phyloP scores from a whole-genome alignment of 2,329 filamentous ascomycete genomes.

The Diaporthe humulicola region DNA sequence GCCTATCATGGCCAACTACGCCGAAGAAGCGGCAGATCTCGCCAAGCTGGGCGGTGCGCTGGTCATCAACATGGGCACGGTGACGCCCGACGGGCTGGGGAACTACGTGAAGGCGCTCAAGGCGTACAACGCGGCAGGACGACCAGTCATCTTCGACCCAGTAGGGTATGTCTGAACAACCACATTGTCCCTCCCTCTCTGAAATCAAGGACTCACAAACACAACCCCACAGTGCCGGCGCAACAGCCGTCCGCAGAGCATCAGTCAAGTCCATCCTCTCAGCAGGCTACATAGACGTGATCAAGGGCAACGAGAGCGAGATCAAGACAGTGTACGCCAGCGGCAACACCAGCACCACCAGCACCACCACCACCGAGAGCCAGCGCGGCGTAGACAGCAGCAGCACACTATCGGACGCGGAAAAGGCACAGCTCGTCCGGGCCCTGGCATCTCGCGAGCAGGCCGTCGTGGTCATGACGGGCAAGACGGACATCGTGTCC shows the following conservation, averaged over 20 bases:
- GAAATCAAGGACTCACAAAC: neutral
- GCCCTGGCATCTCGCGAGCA: conserved; percentile 76
- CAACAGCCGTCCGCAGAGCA: conserved; percentile 78
- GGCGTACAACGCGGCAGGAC: conserved; percentile 84
- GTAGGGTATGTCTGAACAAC: conserved; percentile 74
- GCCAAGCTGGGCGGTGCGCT: conserved; percentile 81
- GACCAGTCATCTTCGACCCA: conserved; percentile 87
- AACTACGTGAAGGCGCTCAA: conserved; percentile 81
- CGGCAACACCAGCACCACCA: conserved; percentile 47
- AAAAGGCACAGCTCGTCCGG: conserved; percentile 73
- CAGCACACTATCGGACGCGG: conserved; percentile 60
- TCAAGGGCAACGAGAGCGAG: conserved; percentile 95
- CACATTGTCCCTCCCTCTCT: neutral
- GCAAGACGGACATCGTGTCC: conserved; percentile 80
- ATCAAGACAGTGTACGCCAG: conserved; percentile 78
- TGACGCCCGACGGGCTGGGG: conserved; percentile 79
- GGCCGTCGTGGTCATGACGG: conserved; percentile 86
- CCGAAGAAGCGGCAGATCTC: conserved; percentile 85
- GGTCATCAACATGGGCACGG: conserved; percentile 95
- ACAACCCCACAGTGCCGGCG: conserved; percentile 72
- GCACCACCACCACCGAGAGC: conserved; percentile 57
- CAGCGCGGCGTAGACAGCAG: conserved; percentile 90
- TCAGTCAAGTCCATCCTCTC: conserved; percentile 80
- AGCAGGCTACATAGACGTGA: conserved; percentile 83
- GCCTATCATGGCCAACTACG: conserved; percentile 94